Conservation (phyloP, 1,139 yeast genomes). For the Diutina sp. region DNA sequence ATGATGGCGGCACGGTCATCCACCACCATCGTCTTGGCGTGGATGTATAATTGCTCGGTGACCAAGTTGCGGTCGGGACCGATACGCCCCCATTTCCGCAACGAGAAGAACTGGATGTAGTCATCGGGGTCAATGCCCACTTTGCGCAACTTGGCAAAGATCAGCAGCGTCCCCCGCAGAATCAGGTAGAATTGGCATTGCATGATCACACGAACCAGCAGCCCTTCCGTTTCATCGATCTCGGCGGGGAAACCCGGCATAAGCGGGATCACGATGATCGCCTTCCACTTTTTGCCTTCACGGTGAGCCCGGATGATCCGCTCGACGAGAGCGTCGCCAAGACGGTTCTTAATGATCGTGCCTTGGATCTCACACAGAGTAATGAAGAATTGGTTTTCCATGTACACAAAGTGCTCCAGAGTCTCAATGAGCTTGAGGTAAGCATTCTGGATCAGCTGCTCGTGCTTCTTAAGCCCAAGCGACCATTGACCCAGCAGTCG, state of each 20-base stretch:
- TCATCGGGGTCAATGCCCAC: constrained; percentile 83
- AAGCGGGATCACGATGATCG: constrained; percentile 80
- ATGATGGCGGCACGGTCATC: constrained; percentile 89
- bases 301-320: constrained; percentile 80
- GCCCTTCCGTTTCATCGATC: constrained; percentile 88
- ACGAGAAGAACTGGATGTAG: constrained; percentile 81
- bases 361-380: constrained; percentile 85
- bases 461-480: constrained; percentile 71
- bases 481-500: constrained; percentile 94
- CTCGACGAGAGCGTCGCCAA: constrained; percentile 95
- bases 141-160: constrained; percentile 67
- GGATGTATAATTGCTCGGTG: constrained; percentile 88
- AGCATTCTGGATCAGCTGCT: constrained; percentile 86
- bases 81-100: constrained; percentile 91
- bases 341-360: constrained; percentile 70
- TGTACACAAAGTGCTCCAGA: constrained; percentile 84
- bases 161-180: constrained; percentile 82
- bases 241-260: constrained; percentile 98
- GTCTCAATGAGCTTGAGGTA: constrained; percentile 83
- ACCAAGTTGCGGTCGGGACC: constrained; percentile 66
- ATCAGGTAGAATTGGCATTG: constrained; percentile 93
- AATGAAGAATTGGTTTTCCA: constrained; percentile 89
- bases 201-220: constrained; percentile 90
- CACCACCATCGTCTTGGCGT: constrained; percentile 86
- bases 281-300: constrained; percentile 75